Evolutionary conservation across 768 basidiomycete species (phyloP), one percentile per base, ranked within the genome.

Genomic region (Stropharia rugosoannulata): DNA sequence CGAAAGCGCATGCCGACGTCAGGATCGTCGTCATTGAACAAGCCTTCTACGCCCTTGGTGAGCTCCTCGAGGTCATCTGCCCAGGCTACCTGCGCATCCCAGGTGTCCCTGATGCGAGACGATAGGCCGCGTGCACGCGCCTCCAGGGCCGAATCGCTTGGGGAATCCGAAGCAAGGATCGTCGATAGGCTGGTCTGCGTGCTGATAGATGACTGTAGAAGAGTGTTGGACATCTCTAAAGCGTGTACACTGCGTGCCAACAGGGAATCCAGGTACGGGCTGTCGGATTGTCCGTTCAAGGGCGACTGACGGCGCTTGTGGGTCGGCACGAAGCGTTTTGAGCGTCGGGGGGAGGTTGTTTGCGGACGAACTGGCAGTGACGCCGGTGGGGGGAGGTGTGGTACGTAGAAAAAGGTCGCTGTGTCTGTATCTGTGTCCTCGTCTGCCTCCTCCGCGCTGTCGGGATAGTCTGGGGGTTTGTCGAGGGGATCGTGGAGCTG

Each of bases 191-290:
- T 82, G 11, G 84, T 77, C 59, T 88, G 86, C 0, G 90, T 86
- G 39, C 85, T 81, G 62, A 92, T 86, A 18, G 88, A 87, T 11
- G 83, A 85, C 65, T 90, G 86, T 9, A 94, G 74, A 10, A 93
- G 74, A 2, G 84, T 80, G 55, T 93, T 93, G 4, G 91, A 93
- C 78, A 92, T 85, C 67, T 93, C 92, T 8, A 94, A 76, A 1
- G 91, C 91, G 70, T 91, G 85, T 12, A 93, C 89, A 60, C 89
- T 91, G 59, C 91, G 84, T 55, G 84, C 89, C 1, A 93, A 78
- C 13, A 93, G 75, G n/a, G 86, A 80, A 69, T 93, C 92, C 25
- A 92, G 78, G 62, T 80, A 84, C 11, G 81, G 80, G 66, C 88
- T 85, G 47, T 73, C 67, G 61, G 60, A 51, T 52, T 59, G 47